These are phyloP conservation scores for Nitzschia palea DNA, from an alignment of 108 stramenopile species.

Conservation along the genomic window DNA sequence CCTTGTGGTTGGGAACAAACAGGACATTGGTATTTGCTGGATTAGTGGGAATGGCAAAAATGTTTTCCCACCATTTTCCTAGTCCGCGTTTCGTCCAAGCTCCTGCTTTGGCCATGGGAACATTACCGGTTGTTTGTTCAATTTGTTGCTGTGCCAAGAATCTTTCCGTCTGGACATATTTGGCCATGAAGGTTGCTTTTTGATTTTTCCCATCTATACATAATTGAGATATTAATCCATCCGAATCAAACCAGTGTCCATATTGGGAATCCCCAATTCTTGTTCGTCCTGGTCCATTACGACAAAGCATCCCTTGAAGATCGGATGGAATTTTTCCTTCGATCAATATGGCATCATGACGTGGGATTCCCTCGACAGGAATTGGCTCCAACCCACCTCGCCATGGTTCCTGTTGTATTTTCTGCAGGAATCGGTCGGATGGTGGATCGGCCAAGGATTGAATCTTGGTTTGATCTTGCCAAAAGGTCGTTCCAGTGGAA, in stretches of 20 bases:
- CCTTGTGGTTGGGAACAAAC: background rate
- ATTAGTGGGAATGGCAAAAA: conserved; percentile 25
- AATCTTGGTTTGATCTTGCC: background rate
- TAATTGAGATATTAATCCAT: conserved; percentile 29
- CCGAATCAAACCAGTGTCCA: conserved; percentile 54
- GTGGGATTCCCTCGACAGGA: background rate
- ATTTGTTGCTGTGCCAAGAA: conserved; percentile 34
- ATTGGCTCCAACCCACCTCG: conserved; percentile 46
- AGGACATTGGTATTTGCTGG: conserved; percentile 43
- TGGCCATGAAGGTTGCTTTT: conserved; percentile 20
- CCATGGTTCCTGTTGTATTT: conserved; percentile 27
- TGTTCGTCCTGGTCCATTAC: conserved; percentile 44
- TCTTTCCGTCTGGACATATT: conserved; percentile 32
- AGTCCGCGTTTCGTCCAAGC: conserved; percentile 38
- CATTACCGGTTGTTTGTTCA: background rate
- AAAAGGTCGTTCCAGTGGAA: background rate
- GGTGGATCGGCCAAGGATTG: conserved; percentile 7
- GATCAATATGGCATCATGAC: conserved; percentile 17
- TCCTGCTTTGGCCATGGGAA: conserved; percentile 28
- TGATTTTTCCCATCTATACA: conserved; percentile 28
- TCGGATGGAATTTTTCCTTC: conserved; percentile 33
- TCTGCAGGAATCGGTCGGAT: conserved; percentile 1
- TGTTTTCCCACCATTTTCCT: conserved; percentile 38
- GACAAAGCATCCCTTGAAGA: conserved; percentile 26
- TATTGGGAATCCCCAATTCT: conserved; percentile 33